These are phyloP conservation scores for Backusella liffmaniae DNA, from an alignment of 192 early-diverging fungal species.

Conservation along the genomic window DNA sequence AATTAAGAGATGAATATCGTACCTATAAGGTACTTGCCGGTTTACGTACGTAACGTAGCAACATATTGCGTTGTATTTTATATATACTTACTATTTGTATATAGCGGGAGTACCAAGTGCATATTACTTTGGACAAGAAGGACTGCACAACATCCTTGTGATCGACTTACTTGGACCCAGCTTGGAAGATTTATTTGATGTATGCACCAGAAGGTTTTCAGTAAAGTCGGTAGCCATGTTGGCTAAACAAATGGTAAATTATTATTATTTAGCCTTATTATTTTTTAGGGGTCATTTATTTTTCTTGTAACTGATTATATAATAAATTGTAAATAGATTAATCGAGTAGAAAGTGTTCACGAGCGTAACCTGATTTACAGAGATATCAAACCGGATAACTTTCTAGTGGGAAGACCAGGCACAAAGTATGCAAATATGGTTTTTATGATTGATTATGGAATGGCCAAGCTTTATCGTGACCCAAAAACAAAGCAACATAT, in stretches of 20 bases:
- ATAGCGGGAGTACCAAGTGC: constrained; percentile 82
- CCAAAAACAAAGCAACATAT: constrained; percentile 96
- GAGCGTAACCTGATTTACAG: constrained; percentile 94
- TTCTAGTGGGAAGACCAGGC: constrained; percentile 82
- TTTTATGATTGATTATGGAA: constrained; percentile 96
- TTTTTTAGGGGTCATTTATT: constrained; percentile 1
- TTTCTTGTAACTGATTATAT: not conserved
- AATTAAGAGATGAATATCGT: constrained; percentile 93
- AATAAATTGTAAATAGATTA: constrained; percentile 39
- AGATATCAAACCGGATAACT: constrained; percentile 99
- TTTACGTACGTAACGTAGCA: constrained; percentile 47
- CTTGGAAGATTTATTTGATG: constrained; percentile 96
- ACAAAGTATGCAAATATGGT: constrained; percentile 66
- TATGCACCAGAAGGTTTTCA: constrained; percentile 86
- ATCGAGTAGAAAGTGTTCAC: constrained; percentile 88
- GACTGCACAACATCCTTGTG: constrained; percentile 90
- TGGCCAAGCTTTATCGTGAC: constrained; percentile 98
- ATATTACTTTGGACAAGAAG: constrained; percentile 96
- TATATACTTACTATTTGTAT: not conserved
- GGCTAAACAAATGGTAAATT: constrained; percentile 88
- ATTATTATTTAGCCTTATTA: not conserved
- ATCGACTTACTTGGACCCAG: constrained; percentile 93
- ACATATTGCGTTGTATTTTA: not conserved
- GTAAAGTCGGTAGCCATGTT: constrained; percentile 94
- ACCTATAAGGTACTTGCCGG: constrained; percentile 92